Percentiles rank a stretch among this genome's conserved stretches.
Evolutionary conservation across 169 alveolate species (phyloP).

Genomic region (Plasmodium coatneyi): DNA sequence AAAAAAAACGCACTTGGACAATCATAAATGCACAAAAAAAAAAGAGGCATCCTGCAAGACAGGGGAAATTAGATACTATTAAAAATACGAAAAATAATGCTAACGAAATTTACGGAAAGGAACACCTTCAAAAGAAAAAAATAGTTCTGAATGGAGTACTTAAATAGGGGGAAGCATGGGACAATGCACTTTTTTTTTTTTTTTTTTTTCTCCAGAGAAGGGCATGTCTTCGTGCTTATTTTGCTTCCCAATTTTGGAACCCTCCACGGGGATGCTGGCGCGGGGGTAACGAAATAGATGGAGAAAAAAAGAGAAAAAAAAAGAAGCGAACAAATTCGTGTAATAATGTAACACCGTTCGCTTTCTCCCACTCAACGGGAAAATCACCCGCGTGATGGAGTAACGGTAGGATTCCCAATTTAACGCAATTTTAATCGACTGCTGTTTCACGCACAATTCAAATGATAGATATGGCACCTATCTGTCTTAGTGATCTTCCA

Average conservation of each 20-base stretch:
- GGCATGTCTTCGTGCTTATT: conserved; percentile 22
- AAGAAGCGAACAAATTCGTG: neutral
- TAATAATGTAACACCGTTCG: neutral
- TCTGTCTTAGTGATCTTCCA: neutral
- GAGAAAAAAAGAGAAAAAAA: conserved; percentile 9
- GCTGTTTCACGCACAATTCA: neutral
- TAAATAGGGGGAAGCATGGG: neutral
- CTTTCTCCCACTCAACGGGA: neutral
- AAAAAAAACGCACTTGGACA: conserved; percentile 20
- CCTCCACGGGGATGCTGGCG: neutral
- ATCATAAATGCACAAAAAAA: neutral
- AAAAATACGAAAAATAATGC: neutral
- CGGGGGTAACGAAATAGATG: neutral
- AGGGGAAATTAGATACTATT: neutral
- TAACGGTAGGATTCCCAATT: neutral
- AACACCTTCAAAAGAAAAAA: neutral
- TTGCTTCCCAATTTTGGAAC: neutral
- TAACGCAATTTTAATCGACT: neutral
- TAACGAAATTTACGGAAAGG: neutral
- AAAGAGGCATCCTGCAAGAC: neutral
- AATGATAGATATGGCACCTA: neutral
- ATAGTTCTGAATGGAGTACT: neutral
- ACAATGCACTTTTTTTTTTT: neutral
- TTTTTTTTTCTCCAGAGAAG: neutral
- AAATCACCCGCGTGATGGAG: neutral